phyloP scores from a whole-genome alignment of 2,329 filamentous ascomycete species.

The Neonectria ditissima region DNA sequence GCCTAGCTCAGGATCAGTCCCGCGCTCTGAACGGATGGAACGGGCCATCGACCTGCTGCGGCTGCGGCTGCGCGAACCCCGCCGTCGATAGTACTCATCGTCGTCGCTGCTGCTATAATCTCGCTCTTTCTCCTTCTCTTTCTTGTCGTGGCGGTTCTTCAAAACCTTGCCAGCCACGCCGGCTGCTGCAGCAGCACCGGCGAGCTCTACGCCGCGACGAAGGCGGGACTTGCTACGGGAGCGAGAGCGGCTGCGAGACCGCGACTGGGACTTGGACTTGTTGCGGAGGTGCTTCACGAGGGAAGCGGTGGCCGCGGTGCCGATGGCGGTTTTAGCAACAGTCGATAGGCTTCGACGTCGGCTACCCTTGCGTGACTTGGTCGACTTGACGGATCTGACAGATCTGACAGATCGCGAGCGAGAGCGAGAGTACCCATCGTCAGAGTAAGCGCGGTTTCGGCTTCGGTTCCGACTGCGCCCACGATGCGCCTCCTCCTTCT shows the following conservation, averaged over 20 bases:
- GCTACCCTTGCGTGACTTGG: constrained; percentile 52
- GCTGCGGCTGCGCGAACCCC: constrained; percentile 52
- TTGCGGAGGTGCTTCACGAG: constrained; percentile 68
- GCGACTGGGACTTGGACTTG: constrained; percentile 58
- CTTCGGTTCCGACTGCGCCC: constrained; percentile 66
- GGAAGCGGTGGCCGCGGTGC: constrained; percentile 68
- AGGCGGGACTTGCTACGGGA: constrained; percentile 61
- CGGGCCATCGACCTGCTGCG: constrained; percentile 65
- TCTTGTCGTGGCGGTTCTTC: constrained; percentile 71
- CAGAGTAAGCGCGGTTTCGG: constrained; percentile 51
- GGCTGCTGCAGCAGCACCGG: constrained; percentile 69
- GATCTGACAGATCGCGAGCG: constrained; percentile 58
- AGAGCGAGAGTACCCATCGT: constrained; percentile 57
- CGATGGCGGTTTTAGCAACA: constrained; percentile 68
- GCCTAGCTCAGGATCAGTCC: constrained; percentile 75
- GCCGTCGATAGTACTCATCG: constrained; percentile 51
- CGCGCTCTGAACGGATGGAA: constrained; percentile 62
- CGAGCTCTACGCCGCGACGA: constrained; percentile 69
- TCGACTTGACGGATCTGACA: constrained; percentile 52
- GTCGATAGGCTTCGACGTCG: constrained; percentile 61
- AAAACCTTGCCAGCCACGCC: constrained; percentile 72
- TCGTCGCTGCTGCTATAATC: constrained; percentile 47
- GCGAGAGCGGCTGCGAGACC: constrained; percentile 39
- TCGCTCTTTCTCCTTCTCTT: constrained; percentile 56
- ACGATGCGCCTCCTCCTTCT: constrained; percentile 68